These are phyloP conservation scores for Tephrocybe rancida DNA, from an alignment of 768 basidiomycete species.

Conservation along the genomic window DNA sequence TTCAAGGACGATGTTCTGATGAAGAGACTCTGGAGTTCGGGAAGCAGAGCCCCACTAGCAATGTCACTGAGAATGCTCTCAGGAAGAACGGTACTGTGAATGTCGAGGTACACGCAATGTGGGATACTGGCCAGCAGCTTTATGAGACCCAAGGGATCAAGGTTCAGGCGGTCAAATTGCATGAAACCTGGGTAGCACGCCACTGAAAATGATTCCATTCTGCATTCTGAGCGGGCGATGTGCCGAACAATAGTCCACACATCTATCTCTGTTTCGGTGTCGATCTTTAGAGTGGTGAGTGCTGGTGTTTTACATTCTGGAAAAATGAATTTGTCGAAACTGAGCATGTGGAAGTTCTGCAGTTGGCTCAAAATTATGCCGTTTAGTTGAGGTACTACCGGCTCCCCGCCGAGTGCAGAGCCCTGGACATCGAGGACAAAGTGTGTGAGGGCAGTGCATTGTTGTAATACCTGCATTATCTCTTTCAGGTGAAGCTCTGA, in stretches of 20 bases:
- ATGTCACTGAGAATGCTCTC: background rate
- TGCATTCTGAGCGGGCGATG: background rate
- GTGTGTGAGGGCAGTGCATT: background rate
- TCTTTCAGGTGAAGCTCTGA: background rate
- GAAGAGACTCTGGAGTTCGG: background rate
- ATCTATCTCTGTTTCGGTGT: too few relatives aligned
- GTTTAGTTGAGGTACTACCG: background rate
- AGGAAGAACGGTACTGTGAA: background rate
- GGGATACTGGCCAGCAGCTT: background rate
- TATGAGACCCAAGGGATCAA: background rate
- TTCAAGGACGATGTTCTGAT: too few relatives aligned
- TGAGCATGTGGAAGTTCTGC: background rate
- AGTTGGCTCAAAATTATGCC: background rate
- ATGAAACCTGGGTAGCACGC: background rate
- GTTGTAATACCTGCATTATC: background rate
- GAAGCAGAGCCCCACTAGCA: background rate
- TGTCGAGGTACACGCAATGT: background rate
- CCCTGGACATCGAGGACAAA: background rate
- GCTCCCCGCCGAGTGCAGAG: background rate
- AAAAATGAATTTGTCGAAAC: background rate
- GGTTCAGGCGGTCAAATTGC: too few relatives aligned
- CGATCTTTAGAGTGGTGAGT: background rate
- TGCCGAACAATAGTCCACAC: background rate
- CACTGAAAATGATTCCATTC: background rate
- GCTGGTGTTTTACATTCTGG: background rate